These are phyloP conservation scores for Talaromyces thailandensis DNA, from an alignment of 495 filamentous ascomycete genomes.

Conservation along the genomic window DNA sequence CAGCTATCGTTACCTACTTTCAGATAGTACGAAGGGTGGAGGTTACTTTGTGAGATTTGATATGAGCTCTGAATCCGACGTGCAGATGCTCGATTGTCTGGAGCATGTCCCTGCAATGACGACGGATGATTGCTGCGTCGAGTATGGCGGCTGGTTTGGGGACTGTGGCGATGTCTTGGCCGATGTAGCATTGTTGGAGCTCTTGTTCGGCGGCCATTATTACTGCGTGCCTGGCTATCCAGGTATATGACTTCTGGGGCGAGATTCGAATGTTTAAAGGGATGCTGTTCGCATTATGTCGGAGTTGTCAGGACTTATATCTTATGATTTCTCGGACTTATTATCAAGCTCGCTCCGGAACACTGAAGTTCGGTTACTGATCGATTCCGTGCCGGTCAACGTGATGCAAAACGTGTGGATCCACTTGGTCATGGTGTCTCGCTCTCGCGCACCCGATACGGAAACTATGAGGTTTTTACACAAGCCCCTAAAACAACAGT, in stretches of 20 bases:
- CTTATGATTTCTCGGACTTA: not conserved
- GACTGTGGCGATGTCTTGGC: conserved; percentile 50
- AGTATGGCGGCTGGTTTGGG: conserved; percentile 61
- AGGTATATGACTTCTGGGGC: not conserved
- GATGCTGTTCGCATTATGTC: not conserved
- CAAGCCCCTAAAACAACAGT: not conserved
- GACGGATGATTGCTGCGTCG: conserved; percentile 55
- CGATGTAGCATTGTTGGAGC: conserved; percentile 42
- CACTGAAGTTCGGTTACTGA: not conserved
- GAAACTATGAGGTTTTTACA: not conserved
- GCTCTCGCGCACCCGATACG: not conserved
- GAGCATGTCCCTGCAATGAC: conserved; percentile 70
- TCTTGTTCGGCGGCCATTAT: conserved; percentile 15
- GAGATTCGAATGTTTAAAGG: not conserved
- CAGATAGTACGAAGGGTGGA: not conserved
- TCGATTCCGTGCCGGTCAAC: too few relatives aligned
- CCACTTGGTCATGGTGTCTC: not conserved
- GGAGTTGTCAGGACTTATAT: not conserved
- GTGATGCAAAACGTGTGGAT: too few relatives aligned
- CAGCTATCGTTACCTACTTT: not conserved
- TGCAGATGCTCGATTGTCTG: conserved; percentile 47
- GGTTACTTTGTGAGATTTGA: conserved; percentile 77
- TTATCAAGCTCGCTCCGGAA: not conserved
- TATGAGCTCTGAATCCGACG: conserved; percentile 68
- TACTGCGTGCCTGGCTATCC: not conserved